Evolutionary conservation across 148 eudicot species (phyloP).

Genomic region (Amaranthus hypochondriacus): DNA sequence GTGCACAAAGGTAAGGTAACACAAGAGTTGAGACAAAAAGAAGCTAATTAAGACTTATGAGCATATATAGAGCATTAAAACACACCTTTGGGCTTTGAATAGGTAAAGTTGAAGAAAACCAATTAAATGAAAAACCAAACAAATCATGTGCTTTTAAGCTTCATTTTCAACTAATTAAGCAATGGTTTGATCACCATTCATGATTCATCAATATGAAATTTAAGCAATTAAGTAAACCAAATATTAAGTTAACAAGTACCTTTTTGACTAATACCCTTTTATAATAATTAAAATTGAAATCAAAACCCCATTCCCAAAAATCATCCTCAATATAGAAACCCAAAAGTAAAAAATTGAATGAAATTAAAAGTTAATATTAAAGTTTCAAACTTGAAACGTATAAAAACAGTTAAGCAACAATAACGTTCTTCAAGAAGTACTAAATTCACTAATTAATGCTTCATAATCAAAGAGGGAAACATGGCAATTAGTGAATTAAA

Average conservation of each 20-base stretch:
- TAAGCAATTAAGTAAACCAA: constrained; percentile 4
- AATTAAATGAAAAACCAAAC: neutral
- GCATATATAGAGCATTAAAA: neutral
- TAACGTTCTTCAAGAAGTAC: neutral
- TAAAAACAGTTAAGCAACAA: constrained; percentile 11
- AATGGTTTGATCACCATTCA: constrained; percentile 14
- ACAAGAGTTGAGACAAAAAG: constrained; percentile 2
- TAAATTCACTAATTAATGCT: constrained; percentile 8
- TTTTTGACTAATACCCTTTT: constrained; percentile 18
- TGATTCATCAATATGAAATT: neutral
- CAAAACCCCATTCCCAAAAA: constrained; percentile 15
- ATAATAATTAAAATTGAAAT: neutral
- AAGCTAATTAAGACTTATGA: constrained; percentile 6
- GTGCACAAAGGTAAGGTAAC: neutral
- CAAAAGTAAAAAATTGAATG: neutral
- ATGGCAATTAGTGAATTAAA: neutral
- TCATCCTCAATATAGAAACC: neutral
- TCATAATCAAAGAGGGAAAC: neutral
- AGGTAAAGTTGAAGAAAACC: neutral
- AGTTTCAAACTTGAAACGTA: constrained; percentile 7
- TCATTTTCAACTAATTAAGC: constrained; percentile 8
- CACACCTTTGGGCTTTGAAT: neutral
- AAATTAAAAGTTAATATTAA: neutral
- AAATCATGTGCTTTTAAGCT: constrained; percentile 6
- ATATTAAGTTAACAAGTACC: constrained; percentile 22